Percentiles rank a stretch among this genome's conserved stretches.
Evolutionary conservation across 1,284 basidiomycete species (phyloP).

Genomic region (Trichosporon ovoides): DNA sequence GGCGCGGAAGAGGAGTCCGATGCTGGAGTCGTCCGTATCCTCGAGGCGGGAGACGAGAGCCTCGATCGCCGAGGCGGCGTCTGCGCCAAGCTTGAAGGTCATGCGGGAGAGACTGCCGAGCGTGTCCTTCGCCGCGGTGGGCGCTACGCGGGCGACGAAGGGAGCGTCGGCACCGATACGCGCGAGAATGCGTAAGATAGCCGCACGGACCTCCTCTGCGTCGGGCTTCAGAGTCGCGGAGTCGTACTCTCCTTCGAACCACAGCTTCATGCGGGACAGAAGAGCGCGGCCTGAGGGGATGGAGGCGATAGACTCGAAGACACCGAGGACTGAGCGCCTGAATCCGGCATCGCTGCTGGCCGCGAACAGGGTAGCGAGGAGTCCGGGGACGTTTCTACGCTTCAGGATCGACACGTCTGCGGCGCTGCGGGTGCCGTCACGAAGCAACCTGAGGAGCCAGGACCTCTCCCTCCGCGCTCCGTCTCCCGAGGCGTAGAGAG

Average conservation of each 20-base stretch:
- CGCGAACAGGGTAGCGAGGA: conserved; percentile 74
- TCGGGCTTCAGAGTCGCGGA: conserved; percentile 11
- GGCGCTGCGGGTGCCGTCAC: conserved; percentile 66
- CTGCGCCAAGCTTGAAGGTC: not conserved
- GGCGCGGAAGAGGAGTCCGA: conserved; percentile 16
- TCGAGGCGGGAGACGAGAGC: conserved; percentile 7
- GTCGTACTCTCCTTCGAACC: conserved; percentile 69
- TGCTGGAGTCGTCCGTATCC: not conserved
- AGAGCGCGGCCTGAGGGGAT: conserved; percentile 64
- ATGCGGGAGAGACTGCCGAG: not conserved
- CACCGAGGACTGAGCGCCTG: conserved; percentile 52
- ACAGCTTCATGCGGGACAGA: conserved; percentile 63
- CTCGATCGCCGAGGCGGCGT: not conserved
- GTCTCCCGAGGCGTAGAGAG: conserved; percentile 67
- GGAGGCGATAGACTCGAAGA: conserved; percentile 65
- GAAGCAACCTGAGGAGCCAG: conserved; percentile 81
- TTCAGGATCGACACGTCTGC: conserved; percentile 75
- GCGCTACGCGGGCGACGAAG: conserved; percentile 14
- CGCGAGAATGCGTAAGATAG: conserved; percentile 12
- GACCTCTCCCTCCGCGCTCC: conserved; percentile 76
- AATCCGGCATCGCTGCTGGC: conserved; percentile 56
- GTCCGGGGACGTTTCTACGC: conserved; percentile 78
- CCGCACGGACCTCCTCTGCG: conserved; percentile 16
- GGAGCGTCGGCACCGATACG: conserved; percentile 18
- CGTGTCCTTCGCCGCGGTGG: not conserved